Conservation (phyloP, 441 rosid genomes). For the Croton laevigatus region DNA sequence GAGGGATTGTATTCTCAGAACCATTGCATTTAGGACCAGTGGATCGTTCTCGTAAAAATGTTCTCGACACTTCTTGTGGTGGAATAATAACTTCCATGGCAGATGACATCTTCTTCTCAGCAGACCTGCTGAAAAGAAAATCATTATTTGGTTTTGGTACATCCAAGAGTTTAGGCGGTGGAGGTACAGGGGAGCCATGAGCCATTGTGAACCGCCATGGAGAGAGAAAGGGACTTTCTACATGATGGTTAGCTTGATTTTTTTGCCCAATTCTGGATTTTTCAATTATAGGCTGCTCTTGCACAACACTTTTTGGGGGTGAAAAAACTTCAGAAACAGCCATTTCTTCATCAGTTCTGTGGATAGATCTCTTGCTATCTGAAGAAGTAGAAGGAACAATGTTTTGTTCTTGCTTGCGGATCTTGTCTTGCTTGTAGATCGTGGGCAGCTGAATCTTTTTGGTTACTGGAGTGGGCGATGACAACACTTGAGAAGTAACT, state of each 20-base stretch:
- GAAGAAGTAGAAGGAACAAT: slow-evolving; percentile 28
- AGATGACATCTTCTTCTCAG: slow-evolving; percentile 35
- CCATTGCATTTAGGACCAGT: slow-evolving; percentile 28
- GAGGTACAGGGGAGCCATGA: slow-evolving; percentile 39
- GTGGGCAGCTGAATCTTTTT: slow-evolving; percentile 35
- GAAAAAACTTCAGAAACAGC: slow-evolving; percentile 34
- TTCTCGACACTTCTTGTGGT: slow-evolving; percentile 34
- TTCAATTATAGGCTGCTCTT: slow-evolving; percentile 27
- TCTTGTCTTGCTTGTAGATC: slow-evolving; percentile 30
- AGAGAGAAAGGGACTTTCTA: slow-evolving; percentile 29
- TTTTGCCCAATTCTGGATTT: slow-evolving; percentile 33
- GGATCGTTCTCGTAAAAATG: slow-evolving; percentile 38
- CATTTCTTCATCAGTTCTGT: slow-evolving; percentile 45
- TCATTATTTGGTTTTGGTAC: slow-evolving; percentile 36
- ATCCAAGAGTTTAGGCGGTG: slow-evolving; percentile 30
- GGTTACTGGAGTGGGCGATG: slow-evolving; percentile 33
- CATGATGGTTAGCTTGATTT: slow-evolving; percentile 29
- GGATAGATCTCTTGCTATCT: slow-evolving; percentile 31
- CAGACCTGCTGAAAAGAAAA: slow-evolving; percentile 24
- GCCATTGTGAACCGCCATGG: slow-evolving; percentile 37
- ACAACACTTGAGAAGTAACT: slow-evolving; percentile 29
- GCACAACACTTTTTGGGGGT: slow-evolving; percentile 37
- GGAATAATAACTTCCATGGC: slow-evolving; percentile 34
- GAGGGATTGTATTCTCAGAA: slow-evolving; percentile 31
- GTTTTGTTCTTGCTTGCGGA: slow-evolving; percentile 32